Conservation (phyloP, 805 yeast genomes). For the Saccharomycopsis sp. region DNA sequence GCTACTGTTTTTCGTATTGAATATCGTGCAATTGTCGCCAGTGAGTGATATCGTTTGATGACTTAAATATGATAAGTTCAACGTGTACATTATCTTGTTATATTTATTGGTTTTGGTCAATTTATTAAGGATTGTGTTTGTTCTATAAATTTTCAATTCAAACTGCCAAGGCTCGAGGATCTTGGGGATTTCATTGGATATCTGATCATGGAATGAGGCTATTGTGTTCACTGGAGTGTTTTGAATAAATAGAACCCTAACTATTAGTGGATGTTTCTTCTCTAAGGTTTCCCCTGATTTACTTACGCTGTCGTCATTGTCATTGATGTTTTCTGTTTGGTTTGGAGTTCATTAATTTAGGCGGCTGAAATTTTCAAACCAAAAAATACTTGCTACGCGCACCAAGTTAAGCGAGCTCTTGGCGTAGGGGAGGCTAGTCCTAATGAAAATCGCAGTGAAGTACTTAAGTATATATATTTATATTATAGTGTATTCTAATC, state of each 20-base stretch:
- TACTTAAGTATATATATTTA: background rate
- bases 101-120: conserved; percentile 26
- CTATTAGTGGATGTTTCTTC: background rate
- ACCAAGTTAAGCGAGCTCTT: background rate
- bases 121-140: conserved; percentile 39
- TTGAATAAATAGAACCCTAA: conserved; percentile 35
- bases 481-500: conserved; percentile 29
- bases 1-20: conserved; percentile 20
- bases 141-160: conserved; percentile 59
- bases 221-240: conserved; percentile 54
- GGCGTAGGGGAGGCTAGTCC: too few species aligned
- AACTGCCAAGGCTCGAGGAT: conserved; percentile 61
- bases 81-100: conserved; percentile 42
- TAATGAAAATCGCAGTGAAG: too few species aligned
- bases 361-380: background rate
- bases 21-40: conserved; percentile 28
- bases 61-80: conserved; percentile 43
- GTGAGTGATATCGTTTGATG: conserved; percentile 43
- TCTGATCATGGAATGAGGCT: conserved; percentile 60
- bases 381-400: background rate
- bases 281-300: too few species aligned
- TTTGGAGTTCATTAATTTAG: background rate
- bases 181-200: conserved; percentile 60
- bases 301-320: conserved; percentile 3
- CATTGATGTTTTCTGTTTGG: background rate